A percentile compares a stretch with the other conserved stretches of the same genome.
Evolutionary conservation across 306 rosid species (phyloP).

Genomic region (Dalbergia oliveri): DNA sequence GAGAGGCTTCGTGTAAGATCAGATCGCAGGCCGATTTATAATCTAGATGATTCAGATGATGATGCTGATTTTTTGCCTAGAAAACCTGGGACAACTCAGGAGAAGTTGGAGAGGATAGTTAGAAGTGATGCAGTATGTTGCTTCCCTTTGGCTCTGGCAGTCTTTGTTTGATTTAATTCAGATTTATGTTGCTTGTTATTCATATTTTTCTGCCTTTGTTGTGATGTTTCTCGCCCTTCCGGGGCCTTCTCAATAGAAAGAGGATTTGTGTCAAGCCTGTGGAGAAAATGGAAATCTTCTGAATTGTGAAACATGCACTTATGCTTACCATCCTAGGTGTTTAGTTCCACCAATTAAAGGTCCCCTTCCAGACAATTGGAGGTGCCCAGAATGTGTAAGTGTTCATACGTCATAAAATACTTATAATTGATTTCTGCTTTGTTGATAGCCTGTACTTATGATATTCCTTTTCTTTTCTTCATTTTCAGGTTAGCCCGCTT

Average conservation of each 20-base stretch:
- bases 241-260: constrained; percentile 78
- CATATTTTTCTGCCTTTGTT: constrained; percentile 1
- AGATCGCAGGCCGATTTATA: constrained; percentile 88
- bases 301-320: constrained; percentile 85
- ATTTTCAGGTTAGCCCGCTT: constrained; percentile 93
- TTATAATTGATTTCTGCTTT: constrained; percentile 35
- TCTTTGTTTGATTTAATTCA: constrained; percentile 18
- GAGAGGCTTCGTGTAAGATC: constrained; percentile 99
- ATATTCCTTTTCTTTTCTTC: constrained; percentile 11
- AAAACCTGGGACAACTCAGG: constrained; percentile 63
- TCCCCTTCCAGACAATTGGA: constrained; percentile 76
- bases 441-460: constrained; percentile 37
- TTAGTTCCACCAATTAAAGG: constrained; percentile 82
- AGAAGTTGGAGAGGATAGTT: constrained; percentile 77
- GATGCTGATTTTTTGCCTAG: constrained; percentile 77
- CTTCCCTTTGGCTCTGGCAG: constrained; percentile 29
- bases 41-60: constrained; percentile 92
- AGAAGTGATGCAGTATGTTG: constrained; percentile 81
- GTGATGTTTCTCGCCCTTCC: constrained; percentile 20
- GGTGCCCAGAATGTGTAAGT: constrained; percentile 99
- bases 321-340: constrained; percentile 87
- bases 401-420: constrained; percentile 37
- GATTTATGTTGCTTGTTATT: constrained; percentile 29
- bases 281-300: constrained; percentile 84
- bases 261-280: constrained; percentile 92